Evolutionary conservation across 2,329 filamentous ascomycete genomes (phyloP).

Genomic region (Pseudophaeomoniella oleicola): DNA sequence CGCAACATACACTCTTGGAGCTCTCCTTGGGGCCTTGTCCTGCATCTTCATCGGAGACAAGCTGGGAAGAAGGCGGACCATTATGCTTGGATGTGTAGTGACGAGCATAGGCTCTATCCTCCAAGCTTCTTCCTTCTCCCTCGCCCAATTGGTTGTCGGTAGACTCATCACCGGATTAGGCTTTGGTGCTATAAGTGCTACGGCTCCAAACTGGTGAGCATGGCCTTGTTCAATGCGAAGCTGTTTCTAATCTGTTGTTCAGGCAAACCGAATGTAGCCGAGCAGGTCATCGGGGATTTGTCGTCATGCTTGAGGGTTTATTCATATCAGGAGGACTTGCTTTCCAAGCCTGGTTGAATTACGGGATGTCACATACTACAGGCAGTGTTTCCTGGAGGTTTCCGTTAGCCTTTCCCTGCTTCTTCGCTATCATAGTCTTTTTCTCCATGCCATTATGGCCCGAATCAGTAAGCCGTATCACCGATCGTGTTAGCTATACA

Average conservation of each 20-base stretch:
- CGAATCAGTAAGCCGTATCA: slow-evolving; percentile 16
- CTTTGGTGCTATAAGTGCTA: slow-evolving; percentile 27
- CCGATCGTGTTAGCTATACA: too few relatives aligned
- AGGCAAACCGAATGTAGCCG: slow-evolving; percentile 5
- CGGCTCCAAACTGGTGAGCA: slow-evolving; percentile 32
- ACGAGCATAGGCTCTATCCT: slow-evolving; percentile 29
- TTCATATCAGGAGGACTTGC: slow-evolving; percentile 32
- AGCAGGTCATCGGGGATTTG: slow-evolving; percentile 4
- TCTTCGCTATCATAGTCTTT: slow-evolving; percentile 18
- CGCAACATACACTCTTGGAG: slow-evolving; percentile 30
- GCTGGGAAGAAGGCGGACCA: slow-evolving; percentile 30
- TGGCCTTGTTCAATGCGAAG: too few relatives aligned
- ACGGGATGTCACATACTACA: slow-evolving; percentile 25
- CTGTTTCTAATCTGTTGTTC: background rate
- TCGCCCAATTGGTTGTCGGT: slow-evolving; percentile 31
- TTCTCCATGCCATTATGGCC: slow-evolving; percentile 18
- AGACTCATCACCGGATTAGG: slow-evolving; percentile 30
- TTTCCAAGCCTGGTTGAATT: slow-evolving; percentile 33
- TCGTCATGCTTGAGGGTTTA: slow-evolving; percentile 19
- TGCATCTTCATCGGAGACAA: slow-evolving; percentile 30
- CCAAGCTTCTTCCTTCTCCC: slow-evolving; percentile 28
- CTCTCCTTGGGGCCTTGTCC: slow-evolving; percentile 29
- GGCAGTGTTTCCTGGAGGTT: slow-evolving; percentile 28
- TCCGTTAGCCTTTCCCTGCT: slow-evolving; percentile 23
- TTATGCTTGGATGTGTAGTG: slow-evolving; percentile 24